Evolutionary conservation across 176 grass and related monocot genomes (phyloP), one percentile per base, ranked within the genome.

Genomic region (Avena eriantha): DNA sequence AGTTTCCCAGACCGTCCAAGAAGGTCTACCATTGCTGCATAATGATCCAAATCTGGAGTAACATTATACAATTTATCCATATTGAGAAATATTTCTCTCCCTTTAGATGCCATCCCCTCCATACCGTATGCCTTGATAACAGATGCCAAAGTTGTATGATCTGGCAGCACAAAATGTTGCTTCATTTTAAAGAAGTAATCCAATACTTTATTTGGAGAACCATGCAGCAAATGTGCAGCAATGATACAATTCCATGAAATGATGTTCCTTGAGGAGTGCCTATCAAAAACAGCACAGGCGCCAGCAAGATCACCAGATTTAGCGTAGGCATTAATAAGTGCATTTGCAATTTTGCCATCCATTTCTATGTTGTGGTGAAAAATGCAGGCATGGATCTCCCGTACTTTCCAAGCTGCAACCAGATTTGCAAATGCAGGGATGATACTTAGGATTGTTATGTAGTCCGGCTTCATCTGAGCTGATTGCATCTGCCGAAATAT

Each of bases 211-310:
- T 47, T 71, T 85, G 90, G 91, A 89, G 63, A 79, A 57, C 90
- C 88, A 89, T 95, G 90, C 41, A 87, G 9, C 54, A 93, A 82
- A 90, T 82, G 78, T 35, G 83, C 88, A 33, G 82, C 63, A 72
- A 95, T 93, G 41, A 95, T 92, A 45, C 80, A 93, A 50, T 95
- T 95, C 93, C 88, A 95, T 50, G 93, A 87, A 72, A 95, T 95
- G 53, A 89, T 49, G 80, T 93, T 92, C 81, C 80, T 93, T 46
- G 80, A 85, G 13, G 59, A n/a, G 53, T 92, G 86, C 50, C 73
- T 77, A 87, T 93, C 78, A 89, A 95, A 95, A 56, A 93, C 84
- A 87, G 81, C 76, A 85, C 66, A 83, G 55, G 90, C 90, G 83
- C 78, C 64, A 48, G 82, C 65, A 70, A 95, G 85, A 79, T 87